Conservation (phyloP, 78 protist species). For the Emiliania huxleyi region DNA sequence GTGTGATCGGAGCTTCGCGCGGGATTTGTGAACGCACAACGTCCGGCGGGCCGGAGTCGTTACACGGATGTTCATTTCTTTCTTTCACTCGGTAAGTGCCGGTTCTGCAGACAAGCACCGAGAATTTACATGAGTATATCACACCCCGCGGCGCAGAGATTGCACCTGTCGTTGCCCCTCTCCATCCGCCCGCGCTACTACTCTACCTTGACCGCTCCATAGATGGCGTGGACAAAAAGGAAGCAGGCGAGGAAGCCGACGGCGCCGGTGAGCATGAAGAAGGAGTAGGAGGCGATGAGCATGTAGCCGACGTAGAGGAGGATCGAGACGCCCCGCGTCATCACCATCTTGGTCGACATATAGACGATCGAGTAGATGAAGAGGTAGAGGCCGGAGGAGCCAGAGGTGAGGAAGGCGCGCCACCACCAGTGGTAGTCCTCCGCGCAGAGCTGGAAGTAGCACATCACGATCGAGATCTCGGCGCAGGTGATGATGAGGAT, state of each 20-base stretch:
- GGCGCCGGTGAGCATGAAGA: slow-evolving; percentile 85
- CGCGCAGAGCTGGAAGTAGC: slow-evolving; percentile 68
- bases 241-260: slow-evolving; percentile 51
- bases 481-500: slow-evolving; percentile 73
- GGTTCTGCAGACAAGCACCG: no score
- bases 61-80: no score
- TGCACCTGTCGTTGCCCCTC: no score
- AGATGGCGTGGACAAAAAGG: slow-evolving; percentile 33
- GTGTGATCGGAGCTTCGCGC: no score
- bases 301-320: slow-evolving; percentile 60
- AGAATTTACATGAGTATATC: no score
- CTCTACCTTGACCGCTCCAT: slow-evolving; percentile 45
- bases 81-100: no score
- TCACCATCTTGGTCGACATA: slow-evolving; percentile 70
- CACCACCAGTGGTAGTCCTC: slow-evolving; percentile 61
- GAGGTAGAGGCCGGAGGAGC: slow-evolving; percentile 82
- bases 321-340: slow-evolving; percentile 50
- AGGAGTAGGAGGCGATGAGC: slow-evolving; percentile 65
- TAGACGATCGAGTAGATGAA: slow-evolving; percentile 87
- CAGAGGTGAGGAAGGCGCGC: slow-evolving; percentile 85
- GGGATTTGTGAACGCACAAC: no score
- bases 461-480: slow-evolving; percentile 59
- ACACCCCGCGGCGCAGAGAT: no score
- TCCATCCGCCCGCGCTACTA: background rate
- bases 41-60: no score